phyloP scores from a whole-genome alignment of 257 asterid genomes.

The Przewalskia tangutica region DNA sequence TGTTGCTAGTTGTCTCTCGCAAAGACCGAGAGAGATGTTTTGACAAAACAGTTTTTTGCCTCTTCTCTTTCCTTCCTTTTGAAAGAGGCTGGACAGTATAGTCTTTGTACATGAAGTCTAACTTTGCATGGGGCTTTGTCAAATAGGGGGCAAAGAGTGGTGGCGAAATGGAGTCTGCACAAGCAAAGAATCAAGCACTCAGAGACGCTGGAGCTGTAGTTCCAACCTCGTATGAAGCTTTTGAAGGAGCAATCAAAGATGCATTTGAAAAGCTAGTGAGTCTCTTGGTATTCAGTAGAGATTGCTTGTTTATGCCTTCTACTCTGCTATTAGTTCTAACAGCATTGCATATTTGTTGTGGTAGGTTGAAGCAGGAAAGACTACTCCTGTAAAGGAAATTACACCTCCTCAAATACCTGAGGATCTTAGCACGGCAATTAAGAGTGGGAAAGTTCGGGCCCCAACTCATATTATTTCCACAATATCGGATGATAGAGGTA shows the following conservation, averaged over 20 bases:
- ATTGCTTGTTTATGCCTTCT: background rate
- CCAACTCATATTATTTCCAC: conserved; percentile 98
- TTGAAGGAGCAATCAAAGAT: conserved; percentile 78
- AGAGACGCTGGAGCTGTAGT: conserved; percentile 92
- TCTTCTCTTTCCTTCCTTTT: background rate
- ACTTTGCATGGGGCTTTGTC: background rate
- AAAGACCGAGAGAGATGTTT: background rate
- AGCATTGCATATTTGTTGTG: conserved; percentile 10
- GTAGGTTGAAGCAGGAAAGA: conserved; percentile 68
- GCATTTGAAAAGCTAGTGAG: conserved; percentile 69
- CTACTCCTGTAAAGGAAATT: conserved; percentile 74
- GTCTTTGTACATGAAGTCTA: background rate
- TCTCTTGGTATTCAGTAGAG: background rate
- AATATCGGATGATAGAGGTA: conserved; percentile 97
- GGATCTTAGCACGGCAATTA: conserved; percentile 84
- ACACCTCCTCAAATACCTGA: conserved; percentile 95
- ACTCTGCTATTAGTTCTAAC: background rate
- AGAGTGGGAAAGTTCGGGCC: conserved; percentile 97
- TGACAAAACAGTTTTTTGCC: background rate
- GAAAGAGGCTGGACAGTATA: background rate
- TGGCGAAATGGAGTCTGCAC: conserved; percentile 98
- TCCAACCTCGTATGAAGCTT: conserved; percentile 95
- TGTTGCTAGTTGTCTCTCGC: background rate
- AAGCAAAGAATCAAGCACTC: conserved; percentile 94
- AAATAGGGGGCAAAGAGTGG: conserved; percentile 99